Base-by-base conservation (phyloP, 345 rosid genomes). In the Ceriops decandra region DNA sequence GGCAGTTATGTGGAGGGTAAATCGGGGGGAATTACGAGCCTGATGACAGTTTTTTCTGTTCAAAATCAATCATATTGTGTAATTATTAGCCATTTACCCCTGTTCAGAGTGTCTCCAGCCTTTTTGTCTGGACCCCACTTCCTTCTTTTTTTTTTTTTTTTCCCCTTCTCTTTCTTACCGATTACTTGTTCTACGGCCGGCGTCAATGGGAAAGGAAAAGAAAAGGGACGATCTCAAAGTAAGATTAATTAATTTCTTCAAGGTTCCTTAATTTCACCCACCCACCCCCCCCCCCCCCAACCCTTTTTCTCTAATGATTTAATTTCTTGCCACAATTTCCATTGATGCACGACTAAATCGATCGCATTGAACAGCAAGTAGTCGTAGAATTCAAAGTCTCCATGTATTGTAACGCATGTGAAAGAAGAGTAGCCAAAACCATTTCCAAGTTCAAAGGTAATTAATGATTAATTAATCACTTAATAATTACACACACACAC, bases 381-480 rank as follows among this genome's bases (percentile, higher is more conserved):
- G 79, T 74, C 33, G 85, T 71, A 9, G 93, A 87, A 68, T 83
- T 69, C 64, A 79, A 65, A 24, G 70, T 86, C 53, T 79, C 87
- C 10, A 91, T 93, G 95, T 76, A 90, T 33, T 93, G 98, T 68
- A 85, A 91, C 67, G 96, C 88, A 60, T 89, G 96, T 62, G 97
- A 93, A 73, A 83, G 90, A 71, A 73, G 70, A 9, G 82, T 88
- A 20, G 95, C 90, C 1, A 72, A 70, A 77, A 73, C 74, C 67
- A 83, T 91, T 61, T 77, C 90, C 28, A 89, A 89, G 69, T 77
- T 73, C 51, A 77, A 91, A 84, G 95, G 97, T 73, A n/a, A 52
- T n/a, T 54, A 33, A 33, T 33, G 36, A 33, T 1, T 33, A 33
- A 49, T 52, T n/a, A 64, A 27, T 49, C 49, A 27, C 21, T 64